Percentiles rank a stretch among this genome's conserved stretches.
Conservation (phyloP, 2,329 filamentous ascomycete genomes). For the Colletotrichum paranaense region DNA sequence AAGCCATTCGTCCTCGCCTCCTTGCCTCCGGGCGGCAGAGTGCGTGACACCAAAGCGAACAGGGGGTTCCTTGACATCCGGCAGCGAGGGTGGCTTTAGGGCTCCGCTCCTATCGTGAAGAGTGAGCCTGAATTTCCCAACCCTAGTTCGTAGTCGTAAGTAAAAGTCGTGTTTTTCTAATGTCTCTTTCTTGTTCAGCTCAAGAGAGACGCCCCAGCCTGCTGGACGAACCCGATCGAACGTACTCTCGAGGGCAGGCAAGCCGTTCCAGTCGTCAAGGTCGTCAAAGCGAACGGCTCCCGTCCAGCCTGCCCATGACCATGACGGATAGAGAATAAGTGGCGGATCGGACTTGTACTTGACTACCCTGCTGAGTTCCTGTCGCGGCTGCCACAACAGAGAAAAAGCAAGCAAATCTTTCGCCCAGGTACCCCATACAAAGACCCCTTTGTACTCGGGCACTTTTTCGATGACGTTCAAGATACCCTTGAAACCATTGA, state of each 20-base stretch:
- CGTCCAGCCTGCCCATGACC: neutral
- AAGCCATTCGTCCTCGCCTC: neutral
- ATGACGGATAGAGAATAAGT: neutral
- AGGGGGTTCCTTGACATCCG: neutral
- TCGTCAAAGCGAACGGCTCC: neutral
- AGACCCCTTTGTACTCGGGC: no score
- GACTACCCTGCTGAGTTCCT: neutral
- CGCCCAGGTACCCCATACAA: no score
- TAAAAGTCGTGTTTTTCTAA: neutral
- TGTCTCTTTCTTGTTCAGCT: neutral
- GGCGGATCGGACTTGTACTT: neutral
- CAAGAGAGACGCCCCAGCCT: neutral
- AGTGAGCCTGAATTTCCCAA: neutral
- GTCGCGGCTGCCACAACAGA: neutral
- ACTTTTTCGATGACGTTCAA: neutral
- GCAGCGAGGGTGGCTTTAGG: neutral
- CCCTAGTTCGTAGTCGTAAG: neutral
- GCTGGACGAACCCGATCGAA: neutral
- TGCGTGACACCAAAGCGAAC: neutral
- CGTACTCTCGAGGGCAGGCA: neutral
- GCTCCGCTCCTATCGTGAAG: neutral
- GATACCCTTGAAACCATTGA: neutral
- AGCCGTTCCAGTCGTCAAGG: neutral
- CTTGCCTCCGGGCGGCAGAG: neutral
- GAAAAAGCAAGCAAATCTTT: neutral